A percentile compares a stretch with the other conserved stretches of the same genome.
These are phyloP conservation scores for Melampsora abietis-canadensis DNA, from an alignment of 1,284 basidiomycete genomes.

Conservation along the genomic window DNA sequence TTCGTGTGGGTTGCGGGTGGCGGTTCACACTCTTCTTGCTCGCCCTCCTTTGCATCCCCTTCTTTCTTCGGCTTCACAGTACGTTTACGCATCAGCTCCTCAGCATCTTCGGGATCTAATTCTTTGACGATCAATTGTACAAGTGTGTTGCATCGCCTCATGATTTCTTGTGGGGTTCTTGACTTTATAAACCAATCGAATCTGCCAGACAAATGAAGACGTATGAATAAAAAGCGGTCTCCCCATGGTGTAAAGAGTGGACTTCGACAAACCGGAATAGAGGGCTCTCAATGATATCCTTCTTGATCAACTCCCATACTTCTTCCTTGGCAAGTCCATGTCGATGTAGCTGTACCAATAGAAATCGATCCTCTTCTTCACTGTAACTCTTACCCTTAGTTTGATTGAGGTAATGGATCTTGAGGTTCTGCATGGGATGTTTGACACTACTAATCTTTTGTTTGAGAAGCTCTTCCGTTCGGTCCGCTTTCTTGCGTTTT, in stretches of 20 bases:
- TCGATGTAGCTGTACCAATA: conserved; percentile 83
- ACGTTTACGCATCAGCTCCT: conserved; percentile 41
- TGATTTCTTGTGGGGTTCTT: conserved; percentile 83
- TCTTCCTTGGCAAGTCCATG: conserved; percentile 90
- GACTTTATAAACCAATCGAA: conserved; percentile 99
- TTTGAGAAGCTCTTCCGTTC: conserved; percentile 58
- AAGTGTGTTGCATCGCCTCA: conserved; percentile 82
- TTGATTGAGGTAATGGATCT: conserved; percentile 87
- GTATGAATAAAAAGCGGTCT: not conserved
- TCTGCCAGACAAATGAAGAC: not conserved
- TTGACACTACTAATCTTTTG: conserved; percentile 76
- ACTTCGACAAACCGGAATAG: conserved; percentile 66
- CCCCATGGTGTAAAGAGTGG: not conserved
- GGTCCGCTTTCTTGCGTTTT: conserved; percentile 51
- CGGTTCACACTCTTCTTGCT: not conserved
- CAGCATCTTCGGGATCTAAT: conserved; percentile 54
- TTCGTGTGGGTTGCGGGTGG: not conserved
- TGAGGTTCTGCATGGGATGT: conserved; percentile 90
- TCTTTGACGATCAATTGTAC: conserved; percentile 87
- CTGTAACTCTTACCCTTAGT: conserved; percentile 86
- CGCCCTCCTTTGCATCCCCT: conserved; percentile 16
- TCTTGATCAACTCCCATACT: conserved; percentile 91
- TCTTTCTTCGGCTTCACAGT: conserved; percentile 36
- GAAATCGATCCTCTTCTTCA: conserved; percentile 94
- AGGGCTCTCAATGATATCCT: conserved; percentile 90